Conservation (phyloP, 768 basidiomycete genomes). For the Lentinus tigrinus region DNA sequence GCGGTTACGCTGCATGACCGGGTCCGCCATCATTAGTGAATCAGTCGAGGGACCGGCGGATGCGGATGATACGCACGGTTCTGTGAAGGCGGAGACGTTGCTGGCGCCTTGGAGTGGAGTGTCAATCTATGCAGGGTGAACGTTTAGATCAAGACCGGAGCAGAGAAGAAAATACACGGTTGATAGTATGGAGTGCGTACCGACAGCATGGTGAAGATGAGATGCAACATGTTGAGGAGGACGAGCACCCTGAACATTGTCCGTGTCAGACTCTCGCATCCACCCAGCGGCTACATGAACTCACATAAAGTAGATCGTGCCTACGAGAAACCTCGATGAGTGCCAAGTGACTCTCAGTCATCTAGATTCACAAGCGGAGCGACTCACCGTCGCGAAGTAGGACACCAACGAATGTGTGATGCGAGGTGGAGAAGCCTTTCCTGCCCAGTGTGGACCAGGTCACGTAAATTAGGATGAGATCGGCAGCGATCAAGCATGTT, state of each 20-base stretch:
- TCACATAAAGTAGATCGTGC: background rate
- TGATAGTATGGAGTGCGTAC: background rate
- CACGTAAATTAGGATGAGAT: background rate
- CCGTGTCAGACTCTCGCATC: background rate
- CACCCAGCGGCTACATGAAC: background rate
- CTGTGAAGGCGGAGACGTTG: background rate
- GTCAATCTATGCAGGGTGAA: background rate
- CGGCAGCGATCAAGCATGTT: background rate
- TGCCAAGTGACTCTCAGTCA: too few species aligned
- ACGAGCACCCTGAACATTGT: background rate
- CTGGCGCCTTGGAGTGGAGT: background rate
- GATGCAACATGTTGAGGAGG: background rate
- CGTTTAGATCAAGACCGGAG: background rate
- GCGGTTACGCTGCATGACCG: background rate
- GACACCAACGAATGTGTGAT: background rate
- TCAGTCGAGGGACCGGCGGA: background rate
- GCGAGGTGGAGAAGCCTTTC: background rate
- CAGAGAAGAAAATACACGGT: background rate
- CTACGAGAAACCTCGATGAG: too few species aligned
- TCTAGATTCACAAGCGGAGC: too few species aligned
- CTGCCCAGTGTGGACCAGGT: background rate
- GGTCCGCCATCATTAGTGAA: background rate
- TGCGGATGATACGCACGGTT: background rate
- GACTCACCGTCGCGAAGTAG: background rate
- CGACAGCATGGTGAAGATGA: background rate